phyloP scores from a whole-genome alignment of 2,329 filamentous ascomycete genomes.

The Hypoxylon sp. region DNA sequence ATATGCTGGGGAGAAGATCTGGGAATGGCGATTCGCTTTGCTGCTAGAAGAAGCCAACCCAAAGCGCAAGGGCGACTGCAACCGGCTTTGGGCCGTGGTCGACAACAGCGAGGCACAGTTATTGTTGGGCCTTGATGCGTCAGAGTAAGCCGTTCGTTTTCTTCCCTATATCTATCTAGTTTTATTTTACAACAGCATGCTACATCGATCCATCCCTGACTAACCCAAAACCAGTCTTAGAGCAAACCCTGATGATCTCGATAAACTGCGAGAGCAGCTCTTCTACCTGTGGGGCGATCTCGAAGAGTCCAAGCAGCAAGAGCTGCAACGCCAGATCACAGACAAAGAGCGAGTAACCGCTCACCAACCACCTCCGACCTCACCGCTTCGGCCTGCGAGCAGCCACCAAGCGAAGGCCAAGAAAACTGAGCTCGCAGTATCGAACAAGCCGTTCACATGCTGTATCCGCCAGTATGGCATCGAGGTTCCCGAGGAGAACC shows the following conservation, averaged over 20 bases:
- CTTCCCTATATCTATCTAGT: neutral
- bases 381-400: slow-evolving; percentile 47
- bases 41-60: slow-evolving; percentile 78
- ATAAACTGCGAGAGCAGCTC: slow-evolving; percentile 75
- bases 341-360: slow-evolving; percentile 47
- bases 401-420: slow-evolving; percentile 11
- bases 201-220: neutral
- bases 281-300: slow-evolving; percentile 89
- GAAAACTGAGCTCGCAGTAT: slow-evolving; percentile 50
- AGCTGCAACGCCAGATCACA: slow-evolving; percentile 48
- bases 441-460: slow-evolving; percentile 76
- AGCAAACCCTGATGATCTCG: slow-evolving; percentile 63
- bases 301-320: slow-evolving; percentile 74
- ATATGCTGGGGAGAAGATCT: slow-evolving; percentile 59
- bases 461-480: slow-evolving; percentile 81
- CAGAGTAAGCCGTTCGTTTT: slow-evolving; percentile 53
- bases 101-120: slow-evolving; percentile 68
- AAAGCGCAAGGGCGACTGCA: slow-evolving; percentile 55
- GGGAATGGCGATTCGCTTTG: slow-evolving; percentile 90
- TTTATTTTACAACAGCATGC: neutral
- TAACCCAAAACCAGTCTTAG: slow-evolving; percentile 65
- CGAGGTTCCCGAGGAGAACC: slow-evolving; percentile 59
- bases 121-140: slow-evolving; percentile 64
- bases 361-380: slow-evolving; percentile 57
- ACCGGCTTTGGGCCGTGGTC: slow-evolving; percentile 77